phyloP scores from a whole-genome alignment of 2,329 filamentous ascomycete genomes.

The Alternaria sp. region DNA sequence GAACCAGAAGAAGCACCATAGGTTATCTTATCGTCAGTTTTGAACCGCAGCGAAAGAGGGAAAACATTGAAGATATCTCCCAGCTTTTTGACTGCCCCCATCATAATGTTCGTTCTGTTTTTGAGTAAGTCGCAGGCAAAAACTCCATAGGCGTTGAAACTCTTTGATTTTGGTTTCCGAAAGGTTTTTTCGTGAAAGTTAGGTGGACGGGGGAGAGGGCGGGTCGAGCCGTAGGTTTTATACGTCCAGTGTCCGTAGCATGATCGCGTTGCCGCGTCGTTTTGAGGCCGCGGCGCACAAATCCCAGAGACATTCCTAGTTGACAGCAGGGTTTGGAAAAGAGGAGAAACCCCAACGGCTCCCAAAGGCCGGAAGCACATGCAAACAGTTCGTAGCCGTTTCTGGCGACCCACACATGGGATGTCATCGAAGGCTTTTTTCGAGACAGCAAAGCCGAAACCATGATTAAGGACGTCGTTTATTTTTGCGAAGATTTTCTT shows the following conservation, averaged over 20 bases:
- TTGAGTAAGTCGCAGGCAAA: background rate
- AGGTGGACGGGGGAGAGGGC: background rate
- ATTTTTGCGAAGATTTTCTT: background rate
- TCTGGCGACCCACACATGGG: background rate
- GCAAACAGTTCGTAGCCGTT: fast-evolving
- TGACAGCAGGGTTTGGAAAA: no score
- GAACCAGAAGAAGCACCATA: background rate
- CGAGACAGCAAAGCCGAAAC: background rate
- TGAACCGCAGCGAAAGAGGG: no score
- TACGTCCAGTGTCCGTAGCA: background rate
- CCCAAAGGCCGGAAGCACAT: background rate
- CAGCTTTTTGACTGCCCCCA: no score
- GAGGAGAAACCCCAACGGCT: background rate
- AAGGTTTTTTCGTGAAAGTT: background rate
- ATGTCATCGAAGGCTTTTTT: background rate
- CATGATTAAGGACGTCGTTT: background rate
- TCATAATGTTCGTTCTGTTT: background rate
- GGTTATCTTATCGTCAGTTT: no score
- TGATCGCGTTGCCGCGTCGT: fast-evolving
- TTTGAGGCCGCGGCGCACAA: background rate
- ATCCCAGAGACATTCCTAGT: background rate
- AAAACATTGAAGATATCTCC: no score
- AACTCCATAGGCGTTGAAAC: background rate
- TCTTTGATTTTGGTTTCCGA: background rate
- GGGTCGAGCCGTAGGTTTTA: background rate